Conservation (phyloP, 208 protist genomes). For the Leishmania mexicana region DNA sequence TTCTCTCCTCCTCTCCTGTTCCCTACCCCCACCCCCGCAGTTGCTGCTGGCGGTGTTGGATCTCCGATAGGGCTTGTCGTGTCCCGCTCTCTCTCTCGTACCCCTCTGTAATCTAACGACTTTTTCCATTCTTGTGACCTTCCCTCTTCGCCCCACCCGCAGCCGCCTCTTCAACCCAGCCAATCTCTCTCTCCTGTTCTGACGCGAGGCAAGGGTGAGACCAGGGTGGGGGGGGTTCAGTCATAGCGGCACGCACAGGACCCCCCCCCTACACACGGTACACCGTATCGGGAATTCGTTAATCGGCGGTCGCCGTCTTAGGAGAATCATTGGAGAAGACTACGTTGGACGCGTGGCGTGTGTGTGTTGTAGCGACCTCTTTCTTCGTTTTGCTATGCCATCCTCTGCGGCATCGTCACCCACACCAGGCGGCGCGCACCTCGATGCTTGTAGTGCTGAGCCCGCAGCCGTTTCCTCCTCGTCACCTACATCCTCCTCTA, state of each 20-base stretch:
- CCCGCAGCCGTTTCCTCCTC: conserved; percentile 8
- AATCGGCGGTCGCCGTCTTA: background rate
- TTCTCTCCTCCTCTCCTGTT: background rate
- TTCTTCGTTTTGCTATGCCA: conserved; percentile 8
- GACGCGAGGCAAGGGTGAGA: background rate
- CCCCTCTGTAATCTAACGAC: background rate
- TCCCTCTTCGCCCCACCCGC: background rate
- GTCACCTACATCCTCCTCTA: conserved; percentile 5
- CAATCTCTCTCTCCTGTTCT: background rate
- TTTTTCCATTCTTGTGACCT: background rate
- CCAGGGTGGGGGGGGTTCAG: background rate
- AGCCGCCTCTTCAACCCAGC: background rate
- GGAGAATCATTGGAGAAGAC: background rate
- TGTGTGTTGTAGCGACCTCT: background rate
- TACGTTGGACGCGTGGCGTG: background rate
- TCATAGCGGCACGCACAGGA: background rate
- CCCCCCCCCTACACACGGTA: background rate
- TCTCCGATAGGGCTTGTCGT: background rate
- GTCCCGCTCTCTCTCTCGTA: background rate
- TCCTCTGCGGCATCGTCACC: conserved; percentile 11
- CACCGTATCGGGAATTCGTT: background rate
- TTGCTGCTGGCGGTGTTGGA: background rate
- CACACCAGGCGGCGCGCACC: background rate
- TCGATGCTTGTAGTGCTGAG: conserved; percentile 1
- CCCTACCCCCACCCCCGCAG: background rate